Base-by-base conservation (phyloP, 2,329 filamentous ascomycete genomes). In the Aureobasidium sp. region DNA sequence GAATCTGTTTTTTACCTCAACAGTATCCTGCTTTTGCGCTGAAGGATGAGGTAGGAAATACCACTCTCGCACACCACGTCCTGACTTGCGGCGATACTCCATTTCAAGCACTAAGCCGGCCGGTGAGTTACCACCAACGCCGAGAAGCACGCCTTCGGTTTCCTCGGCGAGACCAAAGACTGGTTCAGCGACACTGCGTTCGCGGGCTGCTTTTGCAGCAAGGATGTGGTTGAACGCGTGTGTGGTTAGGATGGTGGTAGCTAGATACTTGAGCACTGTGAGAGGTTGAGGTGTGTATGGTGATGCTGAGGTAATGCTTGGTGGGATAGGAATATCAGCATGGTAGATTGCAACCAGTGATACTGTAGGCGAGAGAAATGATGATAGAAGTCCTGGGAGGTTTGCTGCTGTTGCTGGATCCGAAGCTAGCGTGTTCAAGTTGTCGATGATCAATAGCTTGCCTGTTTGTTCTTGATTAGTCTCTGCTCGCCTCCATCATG, bases 331-430 rank as follows among this genome's bases (percentile, higher is more conserved):
- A 4, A 93, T 81, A 74, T 97, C 93, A 58, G 82, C 79, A 77
- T 97, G 94, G 73, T 95, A 96, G 63, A 88, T 83, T 47, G 86
- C 87, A 8, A 97, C 78, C 45, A 97, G 80, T 6, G 89, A 91
- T 39, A 86, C 83, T 34, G 78, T 71, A 1, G 90, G 87, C 3
- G 81, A 79, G 67, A 90, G 83, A 62, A 87, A 80, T 62, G 83
- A 84, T 29, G 86, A 89, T 55, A 94, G 85, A 71, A 90, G 91
- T 62, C 80, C 77, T 15, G 85, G 83, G 10, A 90, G 78, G 64
- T 82, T 79, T 39, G 85, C 79, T 1, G 83, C 78, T 39, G 84
- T 79, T 0, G 82, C 78, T 64, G 80, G 75, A 3, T 77, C 70
- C 30, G 81, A 75, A 36, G 80, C 75, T 3, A 96, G 79, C 4